Evolutionary conservation across 768 basidiomycete genomes (phyloP).

Genomic region (button mushroom (Agaricus bisporus)): DNA sequence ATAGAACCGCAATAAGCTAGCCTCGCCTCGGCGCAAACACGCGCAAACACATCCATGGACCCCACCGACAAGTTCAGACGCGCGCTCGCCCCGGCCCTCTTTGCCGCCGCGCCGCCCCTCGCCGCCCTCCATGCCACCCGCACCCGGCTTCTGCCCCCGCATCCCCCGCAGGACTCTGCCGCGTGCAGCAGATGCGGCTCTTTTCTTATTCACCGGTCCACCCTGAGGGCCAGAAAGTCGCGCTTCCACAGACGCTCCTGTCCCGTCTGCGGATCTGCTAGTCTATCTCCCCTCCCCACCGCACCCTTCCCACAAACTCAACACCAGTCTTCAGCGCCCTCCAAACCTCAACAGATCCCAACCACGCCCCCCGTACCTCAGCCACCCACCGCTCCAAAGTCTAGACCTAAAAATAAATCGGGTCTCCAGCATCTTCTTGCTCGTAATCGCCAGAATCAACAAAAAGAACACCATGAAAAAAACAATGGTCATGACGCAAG

Average conservation of each 20-base stretch:
- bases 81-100: slow-evolving; percentile 42
- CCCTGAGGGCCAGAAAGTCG: slow-evolving; percentile 14
- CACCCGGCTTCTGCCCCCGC: slow-evolving; percentile 21
- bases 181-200: slow-evolving; percentile 46
- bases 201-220: slow-evolving; percentile 34
- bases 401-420: slow-evolving; percentile 47
- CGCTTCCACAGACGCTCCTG: slow-evolving; percentile 15
- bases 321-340: slow-evolving; percentile 5
- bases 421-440: slow-evolving; percentile 60
- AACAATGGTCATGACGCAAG: slow-evolving; percentile 16
- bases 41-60: slow-evolving; percentile 16
- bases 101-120: slow-evolving; percentile 47
- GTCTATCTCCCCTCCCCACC: background rate
- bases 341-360: background rate
- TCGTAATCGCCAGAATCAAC: slow-evolving; percentile 46
- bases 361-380: slow-evolving; percentile 5
- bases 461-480: slow-evolving; percentile 28
- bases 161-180: slow-evolving; percentile 30
- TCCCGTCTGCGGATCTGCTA: background rate
- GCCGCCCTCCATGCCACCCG: slow-evolving; percentile 57
- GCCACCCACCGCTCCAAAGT: slow-evolving; percentile 16
- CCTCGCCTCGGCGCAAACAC: slow-evolving; percentile 8
- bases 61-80: slow-evolving; percentile 39
- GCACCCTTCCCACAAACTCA: slow-evolving; percentile 2
- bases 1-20: background rate